A percentile compares a stretch with the other conserved stretches of the same genome.
Conservation (phyloP, 257 asterid species). For the Petrea volubilis region DNA sequence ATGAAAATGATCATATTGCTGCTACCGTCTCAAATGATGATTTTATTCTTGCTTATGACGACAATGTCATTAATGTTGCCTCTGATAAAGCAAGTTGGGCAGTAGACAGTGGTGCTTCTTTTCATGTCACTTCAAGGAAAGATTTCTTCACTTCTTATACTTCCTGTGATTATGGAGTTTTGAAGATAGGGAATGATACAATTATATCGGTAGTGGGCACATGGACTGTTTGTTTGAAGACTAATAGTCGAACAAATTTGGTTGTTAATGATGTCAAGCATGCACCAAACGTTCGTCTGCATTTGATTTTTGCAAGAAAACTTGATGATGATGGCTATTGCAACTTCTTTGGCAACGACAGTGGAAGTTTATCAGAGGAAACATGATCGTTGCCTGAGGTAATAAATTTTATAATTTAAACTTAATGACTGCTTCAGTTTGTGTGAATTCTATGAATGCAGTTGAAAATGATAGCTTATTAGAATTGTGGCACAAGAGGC, state of each 20-base stretch:
- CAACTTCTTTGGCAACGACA: too few relatives aligned
- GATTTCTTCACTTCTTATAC: slow-evolving; percentile 3
- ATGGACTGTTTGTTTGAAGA: background rate
- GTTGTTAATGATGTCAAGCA: background rate
- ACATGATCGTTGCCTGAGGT: background rate
- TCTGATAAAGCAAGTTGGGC: background rate
- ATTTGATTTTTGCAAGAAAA: background rate
- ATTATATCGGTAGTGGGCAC: background rate
- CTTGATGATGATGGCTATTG: slow-evolving; percentile 11
- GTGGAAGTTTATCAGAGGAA: background rate
- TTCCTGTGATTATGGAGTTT: background rate
- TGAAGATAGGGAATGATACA: background rate
- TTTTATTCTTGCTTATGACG: background rate
- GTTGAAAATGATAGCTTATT: background rate
- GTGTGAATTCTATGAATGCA: background rate
- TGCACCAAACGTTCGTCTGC: background rate
- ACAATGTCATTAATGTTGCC: background rate
- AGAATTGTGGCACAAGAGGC: background rate
- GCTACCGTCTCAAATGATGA: background rate
- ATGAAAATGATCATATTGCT: background rate
- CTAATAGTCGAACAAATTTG: background rate
- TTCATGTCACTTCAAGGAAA: too few relatives aligned
- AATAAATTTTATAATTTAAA: background rate
- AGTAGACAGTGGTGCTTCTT: slow-evolving; percentile 6
- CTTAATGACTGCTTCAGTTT: background rate